Percentiles rank a stretch among this genome's conserved stretches.
These are phyloP conservation scores for Adansonia digitata DNA, from an alignment of 345 rosid species.

Conservation along the genomic window DNA sequence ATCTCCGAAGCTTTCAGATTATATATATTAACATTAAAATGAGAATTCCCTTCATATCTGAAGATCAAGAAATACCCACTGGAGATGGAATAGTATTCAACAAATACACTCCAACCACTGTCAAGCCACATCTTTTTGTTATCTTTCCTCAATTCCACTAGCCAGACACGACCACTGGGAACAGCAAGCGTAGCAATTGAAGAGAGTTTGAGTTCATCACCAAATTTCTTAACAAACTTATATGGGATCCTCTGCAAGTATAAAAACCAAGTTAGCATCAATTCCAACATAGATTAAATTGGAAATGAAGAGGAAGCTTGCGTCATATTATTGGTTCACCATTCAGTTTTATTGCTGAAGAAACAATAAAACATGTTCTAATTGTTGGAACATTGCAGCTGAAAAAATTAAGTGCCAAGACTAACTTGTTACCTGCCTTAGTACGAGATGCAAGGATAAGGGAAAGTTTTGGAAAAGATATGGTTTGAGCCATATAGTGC, in stretches of 20 bases:
- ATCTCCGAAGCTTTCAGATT: slow-evolving; percentile 34
- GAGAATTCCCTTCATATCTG: slow-evolving; percentile 31
- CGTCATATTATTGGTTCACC: neutral
- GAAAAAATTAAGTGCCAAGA: neutral
- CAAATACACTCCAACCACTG: slow-evolving; percentile 34
- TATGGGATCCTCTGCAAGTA: slow-evolving; percentile 31
- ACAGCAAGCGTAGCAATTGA: slow-evolving; percentile 17
- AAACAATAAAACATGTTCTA: neutral
- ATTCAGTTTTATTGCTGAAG: neutral
- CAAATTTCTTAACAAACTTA: slow-evolving; percentile 32
- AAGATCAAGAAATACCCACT: slow-evolving; percentile 35
- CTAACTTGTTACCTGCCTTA: neutral
- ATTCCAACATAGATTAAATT: neutral
- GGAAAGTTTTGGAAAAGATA: neutral
- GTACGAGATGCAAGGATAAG: neutral
- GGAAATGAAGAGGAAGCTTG: too few relatives aligned
- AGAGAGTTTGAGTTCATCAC: slow-evolving; percentile 35
- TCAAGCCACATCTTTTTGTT: slow-evolving; percentile 29
- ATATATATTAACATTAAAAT: slow-evolving; percentile 28
- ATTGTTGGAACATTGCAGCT: neutral
- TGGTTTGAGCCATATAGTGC: neutral
- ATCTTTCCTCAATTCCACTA: slow-evolving; percentile 24
- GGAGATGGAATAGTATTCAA: slow-evolving; percentile 22
- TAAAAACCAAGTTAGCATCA: slow-evolving; percentile 1
- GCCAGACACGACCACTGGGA: slow-evolving; percentile 32